phyloP scores from a whole-genome alignment of 345 rosid species.

The Populus davidiana region DNA sequence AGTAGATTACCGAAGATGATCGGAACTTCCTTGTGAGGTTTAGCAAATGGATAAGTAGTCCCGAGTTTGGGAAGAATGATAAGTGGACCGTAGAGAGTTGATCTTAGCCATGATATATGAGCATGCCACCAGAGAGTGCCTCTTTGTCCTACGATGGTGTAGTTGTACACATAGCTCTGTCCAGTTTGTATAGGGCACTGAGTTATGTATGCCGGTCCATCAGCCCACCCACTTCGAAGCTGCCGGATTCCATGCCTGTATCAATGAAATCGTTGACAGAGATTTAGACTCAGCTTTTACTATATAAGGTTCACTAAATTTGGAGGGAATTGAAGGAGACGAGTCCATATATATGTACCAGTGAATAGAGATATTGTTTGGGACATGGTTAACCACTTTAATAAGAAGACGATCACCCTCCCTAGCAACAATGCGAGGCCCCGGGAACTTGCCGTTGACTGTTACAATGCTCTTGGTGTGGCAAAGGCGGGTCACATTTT shows the following conservation, averaged over 20 bases:
- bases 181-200: constrained; percentile 20
- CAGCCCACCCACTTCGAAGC: constrained; percentile 17
- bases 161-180: constrained; percentile 20
- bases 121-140: constrained; percentile 26
- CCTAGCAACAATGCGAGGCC: constrained; percentile 25
- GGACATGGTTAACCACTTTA: constrained; percentile 22
- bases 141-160: constrained; percentile 16
- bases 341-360: neutral
- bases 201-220: constrained; percentile 15
- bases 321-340: neutral
- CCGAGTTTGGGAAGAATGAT: constrained; percentile 15
- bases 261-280: neutral
- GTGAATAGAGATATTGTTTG: constrained; percentile 21
- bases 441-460: constrained; percentile 19
- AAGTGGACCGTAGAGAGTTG: constrained; percentile 10
- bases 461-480: constrained; percentile 16
- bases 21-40: constrained; percentile 18
- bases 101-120: constrained; percentile 16
- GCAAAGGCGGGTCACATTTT: constrained; percentile 23
- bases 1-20: constrained; percentile 9
- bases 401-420: constrained; percentile 20
- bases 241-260: constrained; percentile 22
- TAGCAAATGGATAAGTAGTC: constrained; percentile 12
- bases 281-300: neutral
- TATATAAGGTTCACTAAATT: neutral